These are phyloP conservation scores for Arthroderma uncinatum DNA, from an alignment of 2,329 filamentous ascomycete genomes.

Conservation along the genomic window DNA sequence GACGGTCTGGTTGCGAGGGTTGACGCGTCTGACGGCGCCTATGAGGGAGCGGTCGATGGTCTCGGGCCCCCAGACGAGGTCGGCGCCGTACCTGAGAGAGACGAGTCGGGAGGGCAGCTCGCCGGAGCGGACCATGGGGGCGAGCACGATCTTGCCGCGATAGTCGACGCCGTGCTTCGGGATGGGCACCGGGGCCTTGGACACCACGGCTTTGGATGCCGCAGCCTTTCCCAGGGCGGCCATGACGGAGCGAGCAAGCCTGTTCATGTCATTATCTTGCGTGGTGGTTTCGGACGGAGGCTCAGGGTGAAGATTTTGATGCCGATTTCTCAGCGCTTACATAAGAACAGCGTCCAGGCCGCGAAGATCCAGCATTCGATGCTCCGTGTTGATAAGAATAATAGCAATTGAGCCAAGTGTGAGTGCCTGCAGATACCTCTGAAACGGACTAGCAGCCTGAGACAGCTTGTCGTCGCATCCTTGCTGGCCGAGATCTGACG, in stretches of 20 bases:
- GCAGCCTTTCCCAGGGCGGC: too few species aligned
- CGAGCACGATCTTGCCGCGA: conserved; percentile 82
- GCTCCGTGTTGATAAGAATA: too few species aligned
- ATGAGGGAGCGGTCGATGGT: conserved; percentile 89
- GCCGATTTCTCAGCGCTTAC: background rate
- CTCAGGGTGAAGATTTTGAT: too few species aligned
- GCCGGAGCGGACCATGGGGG: conserved; percentile 96
- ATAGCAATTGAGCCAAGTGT: too few species aligned
- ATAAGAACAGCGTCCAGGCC: background rate
- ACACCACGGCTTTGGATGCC: background rate
- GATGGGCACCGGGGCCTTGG: conserved; percentile 55
- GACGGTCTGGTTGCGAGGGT: conserved; percentile 64
- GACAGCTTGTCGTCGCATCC: too few species aligned
- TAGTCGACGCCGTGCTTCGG: conserved; percentile 86
- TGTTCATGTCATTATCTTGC: background rate
- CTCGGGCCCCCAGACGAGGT: conserved; percentile 95
- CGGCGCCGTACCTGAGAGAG: conserved; percentile 87
- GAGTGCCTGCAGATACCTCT: too few species aligned
- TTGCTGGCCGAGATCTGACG: too few species aligned
- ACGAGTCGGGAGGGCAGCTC: conserved; percentile 82
- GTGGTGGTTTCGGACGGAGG: background rate
- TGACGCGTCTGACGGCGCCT: conserved; percentile 66
- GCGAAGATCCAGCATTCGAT: background rate
- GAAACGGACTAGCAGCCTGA: too few species aligned
- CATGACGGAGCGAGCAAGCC: background rate